These are phyloP conservation scores for Pontederia crassipes DNA, from an alignment of 176 grass and related monocot genomes.

Conservation along the genomic window DNA sequence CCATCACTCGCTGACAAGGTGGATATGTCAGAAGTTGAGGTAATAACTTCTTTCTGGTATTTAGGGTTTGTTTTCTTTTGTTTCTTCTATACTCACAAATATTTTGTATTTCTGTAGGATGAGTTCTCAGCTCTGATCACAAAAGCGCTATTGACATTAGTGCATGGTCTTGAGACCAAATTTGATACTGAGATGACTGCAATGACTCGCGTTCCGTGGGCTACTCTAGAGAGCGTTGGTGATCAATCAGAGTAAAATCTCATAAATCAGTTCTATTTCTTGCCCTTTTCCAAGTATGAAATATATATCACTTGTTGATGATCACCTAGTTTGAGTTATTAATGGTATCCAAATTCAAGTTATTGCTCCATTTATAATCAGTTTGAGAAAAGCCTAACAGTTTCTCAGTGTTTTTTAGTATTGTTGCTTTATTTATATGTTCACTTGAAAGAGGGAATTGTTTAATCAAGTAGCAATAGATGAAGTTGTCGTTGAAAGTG, in stretches of 20 bases:
- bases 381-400: no score
- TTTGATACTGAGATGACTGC: constrained; percentile 96
- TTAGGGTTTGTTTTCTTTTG: neutral
- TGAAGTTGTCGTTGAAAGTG: no score
- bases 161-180: constrained; percentile 96
- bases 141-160: constrained; percentile 92
- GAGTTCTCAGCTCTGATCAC: constrained; percentile 91
- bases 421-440: no score
- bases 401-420: no score
- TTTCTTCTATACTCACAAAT: constrained; percentile 10
- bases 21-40: constrained; percentile 97
- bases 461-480: no score
- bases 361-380: no score
- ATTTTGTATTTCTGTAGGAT: constrained; percentile 48
- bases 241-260: constrained; percentile 90
- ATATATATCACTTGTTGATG: neutral
- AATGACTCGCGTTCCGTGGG: constrained; percentile 93
- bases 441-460: no score
- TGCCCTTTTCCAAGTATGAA: neutral
- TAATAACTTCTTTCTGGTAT: constrained; percentile 27
- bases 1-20: constrained; percentile 82
- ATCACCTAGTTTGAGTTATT: neutral
- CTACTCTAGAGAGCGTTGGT: constrained; percentile 92
- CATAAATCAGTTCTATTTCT: constrained; percentile 16
- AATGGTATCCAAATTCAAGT: no score